These are phyloP conservation scores for Ceratocystis harringtonii DNA, from an alignment of 2,329 filamentous ascomycete species.

Conservation along the genomic window DNA sequence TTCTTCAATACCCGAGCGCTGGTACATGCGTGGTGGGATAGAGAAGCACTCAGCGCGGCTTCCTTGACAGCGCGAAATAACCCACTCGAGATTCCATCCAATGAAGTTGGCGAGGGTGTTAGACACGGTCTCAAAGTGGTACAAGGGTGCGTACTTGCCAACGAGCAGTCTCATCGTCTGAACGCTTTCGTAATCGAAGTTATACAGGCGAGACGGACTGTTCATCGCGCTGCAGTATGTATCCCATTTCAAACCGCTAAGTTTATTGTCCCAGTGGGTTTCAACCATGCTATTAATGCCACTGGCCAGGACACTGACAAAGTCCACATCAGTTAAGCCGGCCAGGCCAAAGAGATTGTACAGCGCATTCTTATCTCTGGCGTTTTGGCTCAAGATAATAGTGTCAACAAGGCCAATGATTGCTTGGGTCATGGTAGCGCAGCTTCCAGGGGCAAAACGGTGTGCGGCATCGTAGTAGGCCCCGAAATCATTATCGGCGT, in stretches of 20 bases:
- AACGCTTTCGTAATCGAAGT: slow-evolving; percentile 22
- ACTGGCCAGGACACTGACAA: slow-evolving; percentile 29
- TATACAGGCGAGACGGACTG: slow-evolving; percentile 28
- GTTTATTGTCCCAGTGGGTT: slow-evolving; percentile 39
- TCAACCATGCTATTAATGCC: slow-evolving; percentile 33
- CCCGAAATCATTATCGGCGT: slow-evolving; percentile 67
- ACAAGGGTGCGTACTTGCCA: slow-evolving; percentile 27
- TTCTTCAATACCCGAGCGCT: slow-evolving; percentile 9
- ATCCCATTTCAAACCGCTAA: slow-evolving; percentile 30
- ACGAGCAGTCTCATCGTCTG: slow-evolving; percentile 25
- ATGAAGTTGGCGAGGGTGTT: slow-evolving; percentile 38
- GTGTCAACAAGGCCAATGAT: slow-evolving; percentile 37
- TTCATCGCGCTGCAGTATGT: slow-evolving; percentile 35
- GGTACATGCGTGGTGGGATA: slow-evolving; percentile 23
- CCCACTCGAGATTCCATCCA: slow-evolving; percentile 28
- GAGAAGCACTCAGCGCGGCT: slow-evolving; percentile 28
- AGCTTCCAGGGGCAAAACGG: slow-evolving; percentile 39
- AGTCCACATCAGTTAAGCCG: slow-evolving; percentile 32
- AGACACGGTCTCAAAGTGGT: slow-evolving; percentile 26
- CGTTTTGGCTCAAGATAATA: slow-evolving; percentile 31
- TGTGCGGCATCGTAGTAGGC: slow-evolving; percentile 39
- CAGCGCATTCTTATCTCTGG: slow-evolving; percentile 30
- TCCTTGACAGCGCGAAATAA: slow-evolving; percentile 20
- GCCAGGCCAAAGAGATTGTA: slow-evolving; percentile 34
- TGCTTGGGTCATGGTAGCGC: slow-evolving; percentile 48